Percentiles rank a stretch among this genome's conserved stretches.
Evolutionary conservation across 192 early-diverging fungal species (phyloP).

Genomic region (Oehlia diaphana): DNA sequence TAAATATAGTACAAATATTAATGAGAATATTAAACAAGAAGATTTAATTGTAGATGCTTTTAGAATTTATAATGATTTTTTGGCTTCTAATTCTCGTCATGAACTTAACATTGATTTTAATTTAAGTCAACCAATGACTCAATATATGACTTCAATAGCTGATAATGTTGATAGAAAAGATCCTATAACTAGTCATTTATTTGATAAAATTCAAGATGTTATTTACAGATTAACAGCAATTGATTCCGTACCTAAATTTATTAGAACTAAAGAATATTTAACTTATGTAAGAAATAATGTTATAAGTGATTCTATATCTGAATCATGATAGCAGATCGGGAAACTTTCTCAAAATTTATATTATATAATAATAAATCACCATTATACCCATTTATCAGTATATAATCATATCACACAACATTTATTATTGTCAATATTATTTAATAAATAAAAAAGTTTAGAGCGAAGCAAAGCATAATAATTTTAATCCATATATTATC

Average conservation of each 20-base stretch:
- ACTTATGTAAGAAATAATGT: not conserved
- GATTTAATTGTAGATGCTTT: slow-evolving; percentile 52
- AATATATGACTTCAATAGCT: slow-evolving; percentile 48
- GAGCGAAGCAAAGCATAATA: no score
- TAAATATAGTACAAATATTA: slow-evolving; percentile 29
- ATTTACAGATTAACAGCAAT: slow-evolving; percentile 72
- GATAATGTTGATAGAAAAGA: slow-evolving; percentile 3
- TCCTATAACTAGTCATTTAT: slow-evolving; percentile 38
- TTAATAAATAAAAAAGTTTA: no score
- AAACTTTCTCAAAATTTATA: no score
- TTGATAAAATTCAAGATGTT: slow-evolving; percentile 63
- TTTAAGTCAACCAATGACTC: slow-evolving; percentile 47
- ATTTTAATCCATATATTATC: no score
- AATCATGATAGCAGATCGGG: no score
- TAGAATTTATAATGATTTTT: slow-evolving; percentile 50
- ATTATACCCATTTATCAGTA: no score
- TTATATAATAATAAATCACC: no score
- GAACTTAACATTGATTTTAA: slow-evolving; percentile 57
- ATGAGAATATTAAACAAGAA: slow-evolving; percentile 34
- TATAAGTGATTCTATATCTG: no score
- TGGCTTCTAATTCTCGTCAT: slow-evolving; percentile 40
- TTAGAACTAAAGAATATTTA: slow-evolving; percentile 56
- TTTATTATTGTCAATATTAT: no score
- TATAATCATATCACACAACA: no score
- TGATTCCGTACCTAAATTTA: slow-evolving; percentile 76